A percentile compares a stretch with the other conserved stretches of the same genome.
phyloP scores from a whole-genome alignment of 495 filamentous ascomycete genomes.

The Podospora australis region DNA sequence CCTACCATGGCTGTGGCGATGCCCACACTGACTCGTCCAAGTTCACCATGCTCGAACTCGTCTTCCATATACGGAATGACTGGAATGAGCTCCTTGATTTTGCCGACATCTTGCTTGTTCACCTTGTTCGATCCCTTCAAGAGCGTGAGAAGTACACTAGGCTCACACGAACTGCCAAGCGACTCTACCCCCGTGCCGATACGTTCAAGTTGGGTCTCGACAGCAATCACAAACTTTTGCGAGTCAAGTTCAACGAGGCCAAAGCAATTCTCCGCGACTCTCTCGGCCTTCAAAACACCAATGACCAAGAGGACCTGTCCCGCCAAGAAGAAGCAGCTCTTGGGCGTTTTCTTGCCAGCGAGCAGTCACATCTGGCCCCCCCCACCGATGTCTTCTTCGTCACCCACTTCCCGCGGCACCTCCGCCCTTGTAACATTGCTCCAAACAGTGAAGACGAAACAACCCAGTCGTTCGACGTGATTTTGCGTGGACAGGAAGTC shows the following conservation, averaged over 20 bases:
- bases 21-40: background rate
- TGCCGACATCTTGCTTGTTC: background rate
- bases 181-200: background rate
- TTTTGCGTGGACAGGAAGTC: background rate
- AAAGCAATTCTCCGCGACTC: background rate
- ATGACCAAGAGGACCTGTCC: background rate
- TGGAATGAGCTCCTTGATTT: background rate
- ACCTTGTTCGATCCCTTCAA: background rate
- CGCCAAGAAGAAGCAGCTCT: background rate
- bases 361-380: background rate
- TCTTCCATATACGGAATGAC: background rate
- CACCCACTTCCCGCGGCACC: background rate
- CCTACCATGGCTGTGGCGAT: background rate
- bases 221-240: background rate
- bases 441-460: background rate
- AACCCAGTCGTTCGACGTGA: background rate
- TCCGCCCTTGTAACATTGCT: background rate
- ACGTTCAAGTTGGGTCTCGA: background rate
- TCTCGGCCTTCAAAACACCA: background rate
- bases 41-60: background rate
- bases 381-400: background rate
- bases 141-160: background rate
- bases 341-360: background rate
- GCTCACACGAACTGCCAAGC: background rate
- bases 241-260: background rate